phyloP scores from a whole-genome alignment of 2,329 filamentous ascomycete genomes.

The Aspergillus flavus region DNA sequence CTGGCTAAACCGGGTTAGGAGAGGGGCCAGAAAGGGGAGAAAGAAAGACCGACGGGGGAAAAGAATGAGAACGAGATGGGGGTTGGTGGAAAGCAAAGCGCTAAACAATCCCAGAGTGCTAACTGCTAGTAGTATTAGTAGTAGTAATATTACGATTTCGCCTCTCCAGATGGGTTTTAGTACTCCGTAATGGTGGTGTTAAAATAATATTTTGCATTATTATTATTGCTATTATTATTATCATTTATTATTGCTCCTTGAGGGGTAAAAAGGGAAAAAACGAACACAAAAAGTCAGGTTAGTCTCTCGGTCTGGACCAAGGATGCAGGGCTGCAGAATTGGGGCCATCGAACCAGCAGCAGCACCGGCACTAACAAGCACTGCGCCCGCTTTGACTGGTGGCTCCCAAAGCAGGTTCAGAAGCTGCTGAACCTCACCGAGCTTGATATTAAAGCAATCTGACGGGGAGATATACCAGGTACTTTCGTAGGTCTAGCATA shows the following conservation, averaged over 20 bases:
- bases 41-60: background rate
- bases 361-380: constrained; percentile 1
- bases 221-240: background rate
- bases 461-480: background rate
- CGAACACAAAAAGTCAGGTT: background rate
- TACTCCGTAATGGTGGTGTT: background rate
- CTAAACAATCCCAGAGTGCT: background rate
- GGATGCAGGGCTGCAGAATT: constrained; percentile 23
- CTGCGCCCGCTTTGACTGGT: background rate
- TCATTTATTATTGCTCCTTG: constrained; percentile 5
- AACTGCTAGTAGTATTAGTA: background rate
- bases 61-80: constrained; percentile 1
- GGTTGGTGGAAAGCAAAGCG: background rate
- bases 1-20: constrained; percentile 15
- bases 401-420: background rate
- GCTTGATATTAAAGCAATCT: background rate
- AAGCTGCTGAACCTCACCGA: background rate
- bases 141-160: background rate
- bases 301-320: constrained; percentile 21
- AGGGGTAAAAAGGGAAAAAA: constrained; percentile 3
- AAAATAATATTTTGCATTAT: background rate
- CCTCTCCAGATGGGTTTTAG: background rate
- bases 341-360: constrained; percentile 5
- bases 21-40: constrained; percentile 9
- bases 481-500: background rate